A percentile compares a stretch with the other conserved stretches of the same genome.
These are phyloP conservation scores for Cynara cardunculus DNA, from an alignment of 129 eudicot species.

Conservation along the genomic window DNA sequence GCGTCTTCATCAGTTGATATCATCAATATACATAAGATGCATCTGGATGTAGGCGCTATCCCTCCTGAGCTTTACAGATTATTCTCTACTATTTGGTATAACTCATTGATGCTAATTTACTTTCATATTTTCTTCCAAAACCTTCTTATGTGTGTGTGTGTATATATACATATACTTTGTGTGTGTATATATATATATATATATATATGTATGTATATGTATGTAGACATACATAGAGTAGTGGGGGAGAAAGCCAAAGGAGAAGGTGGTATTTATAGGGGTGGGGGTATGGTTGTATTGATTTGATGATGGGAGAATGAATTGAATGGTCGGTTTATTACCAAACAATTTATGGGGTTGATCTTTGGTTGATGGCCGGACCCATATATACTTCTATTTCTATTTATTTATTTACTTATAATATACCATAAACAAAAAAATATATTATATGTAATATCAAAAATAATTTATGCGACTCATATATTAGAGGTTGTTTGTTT, in stretches of 20 bases:
- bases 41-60: conserved; percentile 29
- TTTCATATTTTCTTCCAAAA: conserved; percentile 6
- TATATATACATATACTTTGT: neutral
- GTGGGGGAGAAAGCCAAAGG: neutral
- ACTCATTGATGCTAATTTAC: neutral
- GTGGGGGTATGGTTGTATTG: neutral
- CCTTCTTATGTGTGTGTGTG: neutral
- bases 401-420: neutral
- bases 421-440: neutral
- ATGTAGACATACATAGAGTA: neutral
- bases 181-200: neutral
- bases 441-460: too few species aligned
- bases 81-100: conserved; percentile 15
- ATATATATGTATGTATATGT: neutral
- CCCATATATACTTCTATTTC: conserved; percentile 5
- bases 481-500: too few species aligned
- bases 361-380: conserved; percentile 20
- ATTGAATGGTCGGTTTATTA: conserved; percentile 28
- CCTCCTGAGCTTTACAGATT: conserved; percentile 46
- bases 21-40: neutral
- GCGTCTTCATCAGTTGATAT: conserved; percentile 10
- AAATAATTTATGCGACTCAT: too few species aligned
- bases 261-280: conserved; percentile 26
- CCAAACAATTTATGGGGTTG: conserved; percentile 21
- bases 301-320: conserved; percentile 28